phyloP scores from a whole-genome alignment of 441 rosid species.

The Erysimum cheiri region DNA sequence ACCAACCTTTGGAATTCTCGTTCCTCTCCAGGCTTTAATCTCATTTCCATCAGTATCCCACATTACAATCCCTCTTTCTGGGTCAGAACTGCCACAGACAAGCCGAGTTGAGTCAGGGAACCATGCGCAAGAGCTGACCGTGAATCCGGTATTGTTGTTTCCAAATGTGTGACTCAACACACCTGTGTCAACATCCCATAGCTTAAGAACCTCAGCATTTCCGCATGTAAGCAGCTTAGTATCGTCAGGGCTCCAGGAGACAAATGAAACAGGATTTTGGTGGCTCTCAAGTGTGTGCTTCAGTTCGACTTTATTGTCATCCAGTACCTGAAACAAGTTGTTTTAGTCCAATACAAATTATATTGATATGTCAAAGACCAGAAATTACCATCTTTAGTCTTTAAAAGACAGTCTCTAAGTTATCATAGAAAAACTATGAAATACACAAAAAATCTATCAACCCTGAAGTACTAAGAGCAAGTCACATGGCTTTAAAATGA shows the following conservation, averaged over 20 bases:
- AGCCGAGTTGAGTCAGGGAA: slow-evolving; percentile 87
- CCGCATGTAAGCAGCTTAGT: slow-evolving; percentile 83
- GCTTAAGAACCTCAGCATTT: slow-evolving; percentile 77
- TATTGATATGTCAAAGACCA: slow-evolving; percentile 11
- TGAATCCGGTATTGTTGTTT: slow-evolving; percentile 68
- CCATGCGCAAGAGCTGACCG: slow-evolving; percentile 94
- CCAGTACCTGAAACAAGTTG: slow-evolving; percentile 59
- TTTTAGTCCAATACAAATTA: slow-evolving; percentile 28
- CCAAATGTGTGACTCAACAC: slow-evolving; percentile 86
- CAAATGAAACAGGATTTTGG: slow-evolving; percentile 77
- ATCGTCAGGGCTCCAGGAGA: slow-evolving; percentile 94
- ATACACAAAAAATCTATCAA: neutral
- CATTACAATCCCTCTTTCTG: slow-evolving; percentile 83
- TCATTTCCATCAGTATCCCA: slow-evolving; percentile 86
- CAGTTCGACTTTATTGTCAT: slow-evolving; percentile 56
- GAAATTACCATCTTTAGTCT: neutral
- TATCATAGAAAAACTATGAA: neutral
- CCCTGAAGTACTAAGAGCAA: slow-evolving; percentile 8
- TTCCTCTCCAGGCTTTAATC: slow-evolving; percentile 83
- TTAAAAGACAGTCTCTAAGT: neutral
- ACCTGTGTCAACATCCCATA: slow-evolving; percentile 95
- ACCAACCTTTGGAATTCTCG: slow-evolving; percentile 75
- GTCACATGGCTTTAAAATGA: neutral
- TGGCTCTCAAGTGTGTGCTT: slow-evolving; percentile 71
- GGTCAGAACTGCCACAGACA: slow-evolving; percentile 90